Evolutionary conservation across 2,329 filamentous ascomycete species (phyloP).

Genomic region (Stemphylium vesicarium): DNA sequence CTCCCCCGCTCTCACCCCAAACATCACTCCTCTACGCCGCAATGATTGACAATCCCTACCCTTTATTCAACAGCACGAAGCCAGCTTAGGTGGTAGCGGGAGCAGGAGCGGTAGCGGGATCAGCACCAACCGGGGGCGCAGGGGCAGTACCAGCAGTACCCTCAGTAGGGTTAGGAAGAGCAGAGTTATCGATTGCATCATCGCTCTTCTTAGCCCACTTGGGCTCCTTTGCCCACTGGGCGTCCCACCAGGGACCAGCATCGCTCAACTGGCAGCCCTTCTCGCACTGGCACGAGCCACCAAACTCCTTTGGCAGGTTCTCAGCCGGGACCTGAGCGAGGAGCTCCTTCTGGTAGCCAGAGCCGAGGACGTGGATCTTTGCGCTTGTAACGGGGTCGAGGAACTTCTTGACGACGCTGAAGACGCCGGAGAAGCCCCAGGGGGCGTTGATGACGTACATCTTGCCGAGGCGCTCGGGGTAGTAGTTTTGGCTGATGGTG

Average conservation of each 20-base stretch:
- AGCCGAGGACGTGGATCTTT: constrained; percentile 92
- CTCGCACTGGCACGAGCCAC: constrained; percentile 80
- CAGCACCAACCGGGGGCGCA: constrained; percentile 21
- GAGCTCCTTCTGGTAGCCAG: constrained; percentile 81
- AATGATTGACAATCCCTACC: neutral
- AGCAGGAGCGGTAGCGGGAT: constrained; percentile 20
- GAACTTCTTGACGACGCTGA: constrained; percentile 87
- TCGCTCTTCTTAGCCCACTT: constrained; percentile 54
- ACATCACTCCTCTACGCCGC: constrained; percentile 8
- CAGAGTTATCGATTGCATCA: constrained; percentile 41
- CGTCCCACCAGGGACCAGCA: constrained; percentile 85
- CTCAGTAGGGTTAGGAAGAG: constrained; percentile 36
- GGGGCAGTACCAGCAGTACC: constrained; percentile 26
- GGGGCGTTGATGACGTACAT: constrained; percentile 98
- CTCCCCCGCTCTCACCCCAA: neutral
- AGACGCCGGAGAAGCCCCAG: constrained; percentile 88
- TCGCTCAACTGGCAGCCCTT: constrained; percentile 89
- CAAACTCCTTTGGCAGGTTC: constrained; percentile 87
- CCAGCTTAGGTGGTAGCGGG: constrained; percentile 48
- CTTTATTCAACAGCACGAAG: neutral
- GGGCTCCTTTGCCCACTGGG: constrained; percentile 67
- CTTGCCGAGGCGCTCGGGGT: constrained; percentile 94
- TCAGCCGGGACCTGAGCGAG: constrained; percentile 84
- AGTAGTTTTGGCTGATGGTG: constrained; percentile 96
- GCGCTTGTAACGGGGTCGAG: constrained; percentile 94